Conservation (phyloP, 257 asterid genomes). For the Marsdenia floribunda region DNA sequence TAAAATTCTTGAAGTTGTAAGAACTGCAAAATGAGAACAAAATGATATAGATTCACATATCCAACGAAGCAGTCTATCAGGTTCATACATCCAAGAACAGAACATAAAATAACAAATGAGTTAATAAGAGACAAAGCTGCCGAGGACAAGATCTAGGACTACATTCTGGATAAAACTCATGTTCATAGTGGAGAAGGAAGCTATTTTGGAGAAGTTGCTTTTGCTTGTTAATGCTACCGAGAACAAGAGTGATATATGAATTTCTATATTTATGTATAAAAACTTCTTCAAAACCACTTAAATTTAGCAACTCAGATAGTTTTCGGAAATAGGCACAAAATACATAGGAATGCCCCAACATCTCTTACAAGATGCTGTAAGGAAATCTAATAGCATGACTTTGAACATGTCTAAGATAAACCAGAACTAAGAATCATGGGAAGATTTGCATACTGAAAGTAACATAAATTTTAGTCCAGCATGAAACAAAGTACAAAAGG, state of each 20-base stretch:
- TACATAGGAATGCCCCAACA: neutral
- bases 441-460: neutral
- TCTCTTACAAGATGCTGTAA: neutral
- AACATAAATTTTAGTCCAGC: neutral
- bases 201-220: neutral
- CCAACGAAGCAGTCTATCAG: neutral
- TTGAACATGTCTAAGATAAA: neutral
- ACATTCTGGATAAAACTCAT: neutral
- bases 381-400: neutral
- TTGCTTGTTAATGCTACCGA: too few relatives aligned
- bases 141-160: neutral
- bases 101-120: too few relatives aligned
- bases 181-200: neutral
- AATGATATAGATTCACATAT: neutral
- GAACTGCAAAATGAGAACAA: neutral
- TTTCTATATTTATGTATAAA: too few relatives aligned
- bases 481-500: too few relatives aligned
- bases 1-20: conserved; percentile 22
- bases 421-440: neutral
- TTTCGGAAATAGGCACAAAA: neutral
- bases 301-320: too few relatives aligned
- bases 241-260: too few relatives aligned
- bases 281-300: too few relatives aligned
- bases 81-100: neutral
- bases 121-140: neutral